phyloP scores from a whole-genome alignment of 1,284 basidiomycete species.

The Meira miltonrushii region DNA sequence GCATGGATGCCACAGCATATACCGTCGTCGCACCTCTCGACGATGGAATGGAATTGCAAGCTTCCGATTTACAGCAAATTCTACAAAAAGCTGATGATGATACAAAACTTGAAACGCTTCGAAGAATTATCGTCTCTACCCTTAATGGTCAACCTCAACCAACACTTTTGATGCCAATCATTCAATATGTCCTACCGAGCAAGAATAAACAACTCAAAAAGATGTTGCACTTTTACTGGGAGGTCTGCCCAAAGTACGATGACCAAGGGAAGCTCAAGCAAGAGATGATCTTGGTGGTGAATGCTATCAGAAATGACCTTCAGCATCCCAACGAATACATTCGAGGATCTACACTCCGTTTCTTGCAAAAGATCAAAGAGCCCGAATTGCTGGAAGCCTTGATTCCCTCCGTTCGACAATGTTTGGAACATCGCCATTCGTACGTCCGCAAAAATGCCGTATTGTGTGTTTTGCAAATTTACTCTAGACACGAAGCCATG shows the following conservation, averaged over 20 bases:
- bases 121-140: constrained; percentile 89
- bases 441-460: constrained; percentile 99
- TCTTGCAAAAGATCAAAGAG: constrained; percentile 93
- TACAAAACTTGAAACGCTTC: constrained; percentile 92
- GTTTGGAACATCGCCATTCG: constrained; percentile 94
- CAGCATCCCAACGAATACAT: constrained; percentile 99
- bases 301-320: constrained; percentile 94
- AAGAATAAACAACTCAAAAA: constrained; percentile 98
- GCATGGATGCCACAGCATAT: constrained; percentile 45
- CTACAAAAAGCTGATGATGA: constrained; percentile 97
- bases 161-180: constrained; percentile 90
- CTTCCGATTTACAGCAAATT: constrained; percentile 69
- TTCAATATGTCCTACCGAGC: constrained; percentile 93
- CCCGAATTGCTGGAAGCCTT: constrained; percentile 92
- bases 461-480: constrained; percentile 90
- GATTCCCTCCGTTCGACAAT: constrained; percentile 84
- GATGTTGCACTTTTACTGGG: constrained; percentile 96
- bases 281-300: constrained; percentile 95
- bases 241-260: constrained; percentile 97
- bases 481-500: constrained; percentile 73
- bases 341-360: constrained; percentile 90
- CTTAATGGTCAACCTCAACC: constrained; percentile 92
- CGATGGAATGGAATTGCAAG: constrained; percentile 14
- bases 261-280: constrained; percentile 96
- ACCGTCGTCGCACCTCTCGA: constrained; percentile 17